Evolutionary conservation across 1,284 basidiomycete species (phyloP).

Genomic region (Marasmius oreades): DNA sequence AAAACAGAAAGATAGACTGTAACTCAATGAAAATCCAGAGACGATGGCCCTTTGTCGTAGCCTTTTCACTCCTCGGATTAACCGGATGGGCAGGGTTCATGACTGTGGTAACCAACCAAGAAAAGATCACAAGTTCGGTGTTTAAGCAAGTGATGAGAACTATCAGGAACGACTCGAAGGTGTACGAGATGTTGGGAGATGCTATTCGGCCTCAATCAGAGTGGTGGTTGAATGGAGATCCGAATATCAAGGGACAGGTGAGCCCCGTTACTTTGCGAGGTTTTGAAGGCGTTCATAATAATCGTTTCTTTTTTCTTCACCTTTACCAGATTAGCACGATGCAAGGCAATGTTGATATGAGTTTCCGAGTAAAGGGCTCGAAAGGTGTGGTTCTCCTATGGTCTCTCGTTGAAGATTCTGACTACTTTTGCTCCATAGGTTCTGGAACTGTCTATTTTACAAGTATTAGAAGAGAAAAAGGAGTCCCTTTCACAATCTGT

Average conservation of each 20-base stretch:
- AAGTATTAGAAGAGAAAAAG: conserved; percentile 74
- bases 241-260: conserved; percentile 66
- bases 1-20: neutral
- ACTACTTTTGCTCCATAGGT: conserved; percentile 33
- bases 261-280: too few species aligned
- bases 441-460: conserved; percentile 78
- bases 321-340: conserved; percentile 60
- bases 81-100: conserved; percentile 67
- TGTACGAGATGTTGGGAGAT: conserved; percentile 58
- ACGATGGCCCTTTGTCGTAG: conserved; percentile 60
- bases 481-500: conserved; percentile 64
- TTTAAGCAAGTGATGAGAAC: conserved; percentile 62
- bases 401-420: neutral
- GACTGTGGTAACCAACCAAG: conserved; percentile 68
- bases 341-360: conserved; percentile 73
- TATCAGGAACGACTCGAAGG: conserved; percentile 45
- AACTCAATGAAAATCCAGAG: conserved; percentile 26
- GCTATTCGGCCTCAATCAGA: conserved; percentile 67
- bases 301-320: neutral
- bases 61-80: conserved; percentile 48
- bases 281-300: too few species aligned
- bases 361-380: conserved; percentile 70
- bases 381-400: conserved; percentile 40
- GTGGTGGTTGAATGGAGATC: conserved; percentile 77
- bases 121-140: conserved; percentile 73